phyloP scores from a whole-genome alignment of 1,139 yeast genomes.

The Diutina sp. region DNA sequence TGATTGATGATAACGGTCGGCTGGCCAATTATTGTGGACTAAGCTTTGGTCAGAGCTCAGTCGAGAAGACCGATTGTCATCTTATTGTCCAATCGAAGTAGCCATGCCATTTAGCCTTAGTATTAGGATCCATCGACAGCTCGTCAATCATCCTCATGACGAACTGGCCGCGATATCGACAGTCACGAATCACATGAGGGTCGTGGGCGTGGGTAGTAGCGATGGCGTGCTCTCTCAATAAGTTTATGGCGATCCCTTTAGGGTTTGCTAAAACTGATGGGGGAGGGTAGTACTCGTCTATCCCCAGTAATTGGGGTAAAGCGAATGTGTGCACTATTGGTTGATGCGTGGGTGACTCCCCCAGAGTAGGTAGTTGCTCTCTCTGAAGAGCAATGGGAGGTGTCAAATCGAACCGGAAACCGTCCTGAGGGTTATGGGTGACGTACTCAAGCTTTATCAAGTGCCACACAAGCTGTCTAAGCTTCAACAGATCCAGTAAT shows the following conservation, averaged over 20 bases:
- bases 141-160: constrained; percentile 5
- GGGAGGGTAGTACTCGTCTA: constrained; percentile 1
- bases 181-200: not conserved
- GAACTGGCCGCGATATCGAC: not conserved
- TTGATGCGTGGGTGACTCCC: not conserved
- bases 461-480: constrained; percentile 21
- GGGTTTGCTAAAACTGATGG: not conserved
- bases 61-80: too few relatives aligned
- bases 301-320: not conserved
- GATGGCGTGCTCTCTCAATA: not conserved
- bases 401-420: not conserved
- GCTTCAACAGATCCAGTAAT: constrained; percentile 14
- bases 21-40: too few relatives aligned
- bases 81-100: constrained; percentile 6
- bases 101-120: constrained; percentile 5
- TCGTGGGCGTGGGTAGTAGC: not conserved
- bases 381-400: not conserved
- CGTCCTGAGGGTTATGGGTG: constrained; percentile 9
- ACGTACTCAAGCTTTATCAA: constrained; percentile 17
- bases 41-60: too few relatives aligned
- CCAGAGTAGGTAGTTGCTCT: not conserved
- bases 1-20: too few relatives aligned
- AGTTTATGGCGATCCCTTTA: not conserved
- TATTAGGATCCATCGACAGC: constrained; percentile 5
- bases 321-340: not conserved